Evolutionary conservation across 257 asterid species (phyloP).

Genomic region (Solanum clarkiae): DNA sequence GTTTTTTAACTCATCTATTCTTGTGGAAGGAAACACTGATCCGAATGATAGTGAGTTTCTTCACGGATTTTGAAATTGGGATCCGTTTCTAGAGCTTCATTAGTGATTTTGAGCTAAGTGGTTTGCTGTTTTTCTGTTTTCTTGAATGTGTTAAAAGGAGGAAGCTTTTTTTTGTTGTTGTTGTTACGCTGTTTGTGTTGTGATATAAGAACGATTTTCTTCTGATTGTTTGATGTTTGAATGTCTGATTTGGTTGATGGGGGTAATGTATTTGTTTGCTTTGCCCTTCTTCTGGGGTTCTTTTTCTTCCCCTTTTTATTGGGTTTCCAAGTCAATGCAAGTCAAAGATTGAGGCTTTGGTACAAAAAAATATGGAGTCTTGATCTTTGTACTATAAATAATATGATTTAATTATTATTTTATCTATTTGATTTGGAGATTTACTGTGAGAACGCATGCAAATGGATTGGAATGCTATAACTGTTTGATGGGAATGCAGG

Average conservation of each 20-base stretch:
- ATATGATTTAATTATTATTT: no score
- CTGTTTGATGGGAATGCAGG: background rate
- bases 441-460: background rate
- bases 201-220: background rate
- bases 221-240: background rate
- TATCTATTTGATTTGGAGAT: background rate
- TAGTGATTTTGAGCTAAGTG: background rate
- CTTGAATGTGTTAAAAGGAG: background rate
- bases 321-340: conserved; percentile 1
- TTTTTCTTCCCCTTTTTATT: background rate
- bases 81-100: background rate
- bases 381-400: background rate
- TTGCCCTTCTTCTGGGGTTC: background rate
- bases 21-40: conserved; percentile 44
- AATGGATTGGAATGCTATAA: background rate
- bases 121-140: background rate
- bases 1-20: conserved; percentile 9
- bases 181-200: background rate
- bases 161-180: background rate
- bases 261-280: background rate
- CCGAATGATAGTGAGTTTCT: conserved; percentile 48
- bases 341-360: background rate
- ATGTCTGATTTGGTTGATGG: background rate
- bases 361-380: background rate
- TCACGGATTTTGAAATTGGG: background rate